Base-by-base conservation (phyloP, 371 early-diverging fungal genomes). In the Rhizopus sp. region DNA sequence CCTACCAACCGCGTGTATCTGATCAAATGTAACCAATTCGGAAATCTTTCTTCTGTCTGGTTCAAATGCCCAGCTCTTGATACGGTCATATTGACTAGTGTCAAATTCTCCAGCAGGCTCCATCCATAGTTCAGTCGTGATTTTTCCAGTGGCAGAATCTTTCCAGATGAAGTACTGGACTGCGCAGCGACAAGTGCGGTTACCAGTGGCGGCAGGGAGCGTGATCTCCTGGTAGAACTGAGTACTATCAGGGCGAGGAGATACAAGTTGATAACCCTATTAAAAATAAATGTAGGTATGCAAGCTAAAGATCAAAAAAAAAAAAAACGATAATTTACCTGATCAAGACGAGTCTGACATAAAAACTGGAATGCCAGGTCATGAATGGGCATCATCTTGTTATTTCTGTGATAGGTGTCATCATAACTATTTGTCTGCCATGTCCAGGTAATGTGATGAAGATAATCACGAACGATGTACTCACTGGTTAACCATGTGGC, bases 51-150 rank as follows among this genome's bases (percentile, higher is more conserved):
- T 70, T 17, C 81, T 68, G 55, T 92, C 93, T 8, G 77, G 75
- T 6, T 74, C 70, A 16, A 85, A 66, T 1, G 89, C 83, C 55
- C 77, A 72, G 4, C 72, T 65, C 44, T 83, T 80, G 2, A 79
- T 62, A 7, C 62, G 54, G 7, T 81, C 77, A 50, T 72, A 74
- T 15, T 70, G 64, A 30, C 72, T 68, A 12, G 46, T 59, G 8
- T 63, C 62, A 30, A 64, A 63, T 23, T 46, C 73, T 1, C 70
- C 64, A 31, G 68, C 68, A 3, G 93, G 91, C 61, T 93, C 94
- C 64, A 86, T 81, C 90, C 90, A 92, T 31, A 91, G 59, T 60
- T 91, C 88, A 0, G 91, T 91, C 0, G 83, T 78, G 5, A 92
- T 79, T 29, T 80, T 80, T 5, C 79, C 78, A 7, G 77, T 76